These are phyloP conservation scores for Podospora comata DNA, from an alignment of 495 filamentous ascomycete genomes.

Conservation along the genomic window DNA sequence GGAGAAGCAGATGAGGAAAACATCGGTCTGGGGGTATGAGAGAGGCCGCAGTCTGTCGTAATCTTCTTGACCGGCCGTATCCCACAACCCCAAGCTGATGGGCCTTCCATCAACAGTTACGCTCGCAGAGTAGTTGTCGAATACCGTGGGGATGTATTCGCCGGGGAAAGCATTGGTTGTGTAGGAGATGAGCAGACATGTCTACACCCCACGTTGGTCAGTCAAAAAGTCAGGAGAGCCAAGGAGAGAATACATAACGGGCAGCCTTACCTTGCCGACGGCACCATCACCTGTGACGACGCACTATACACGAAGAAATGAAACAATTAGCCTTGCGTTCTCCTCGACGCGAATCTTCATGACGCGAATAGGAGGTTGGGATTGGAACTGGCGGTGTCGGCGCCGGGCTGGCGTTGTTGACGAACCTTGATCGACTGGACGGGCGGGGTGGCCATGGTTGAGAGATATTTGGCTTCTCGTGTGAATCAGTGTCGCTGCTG, in stretches of 20 bases:
- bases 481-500: not conserved
- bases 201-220: slow-evolving; percentile 54
- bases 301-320: slow-evolving; percentile 57
- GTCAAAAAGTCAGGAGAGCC: slow-evolving; percentile 6
- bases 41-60: slow-evolving; percentile 94
- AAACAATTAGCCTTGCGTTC: not conserved
- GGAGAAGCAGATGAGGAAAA: slow-evolving; percentile 97
- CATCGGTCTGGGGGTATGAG: slow-evolving; percentile 96
- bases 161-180: slow-evolving; percentile 99
- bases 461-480: slow-evolving; percentile 8
- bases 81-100: slow-evolving; percentile 95
- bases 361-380: slow-evolving; percentile 9
- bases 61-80: slow-evolving; percentile 98
- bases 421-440: slow-evolving; percentile 59
- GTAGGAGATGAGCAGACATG: slow-evolving; percentile 98
- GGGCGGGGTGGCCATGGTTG: slow-evolving; percentile 50
- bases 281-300: slow-evolving; percentile 99
- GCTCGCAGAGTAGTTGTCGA: slow-evolving; percentile 98
- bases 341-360: not conserved
- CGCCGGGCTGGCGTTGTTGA: slow-evolving; percentile 7
- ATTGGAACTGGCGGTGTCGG: slow-evolving; percentile 19
- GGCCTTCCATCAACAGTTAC: slow-evolving; percentile 98
- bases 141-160: slow-evolving; percentile 99
- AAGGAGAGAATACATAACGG: not conserved
- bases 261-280: slow-evolving; percentile 80